Conservation (phyloP, 768 basidiomycete genomes). For the Lepiota venenata region DNA sequence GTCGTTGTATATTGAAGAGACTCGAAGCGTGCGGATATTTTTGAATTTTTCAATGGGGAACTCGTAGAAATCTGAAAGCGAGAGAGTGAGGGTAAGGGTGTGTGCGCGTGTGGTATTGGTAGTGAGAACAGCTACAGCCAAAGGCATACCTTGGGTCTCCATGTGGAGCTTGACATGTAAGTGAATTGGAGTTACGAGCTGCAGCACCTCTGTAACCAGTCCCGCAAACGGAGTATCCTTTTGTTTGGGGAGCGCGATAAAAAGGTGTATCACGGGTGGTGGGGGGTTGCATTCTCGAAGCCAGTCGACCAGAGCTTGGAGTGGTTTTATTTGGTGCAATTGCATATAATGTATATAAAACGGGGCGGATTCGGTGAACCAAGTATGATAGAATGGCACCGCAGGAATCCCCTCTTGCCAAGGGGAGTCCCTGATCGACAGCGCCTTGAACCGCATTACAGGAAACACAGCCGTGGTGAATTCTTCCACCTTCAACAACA, state of each 20-base stretch:
- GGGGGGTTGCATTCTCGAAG: neutral
- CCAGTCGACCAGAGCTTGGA: neutral
- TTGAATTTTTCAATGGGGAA: neutral
- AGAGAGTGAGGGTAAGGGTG: neutral
- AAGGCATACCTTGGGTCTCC: neutral
- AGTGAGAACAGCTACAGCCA: too few species aligned
- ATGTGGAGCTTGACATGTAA: conserved; percentile 1
- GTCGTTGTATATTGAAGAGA: conserved; percentile 7
- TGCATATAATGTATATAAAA: conserved; percentile 6
- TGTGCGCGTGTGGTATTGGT: too few species aligned
- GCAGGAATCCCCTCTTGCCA: neutral
- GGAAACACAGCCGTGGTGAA: neutral
- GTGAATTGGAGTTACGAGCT: conserved; percentile 2
- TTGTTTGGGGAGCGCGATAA: neutral
- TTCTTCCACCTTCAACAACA: neutral
- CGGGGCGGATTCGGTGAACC: neutral
- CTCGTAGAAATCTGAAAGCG: neutral
- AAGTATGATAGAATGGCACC: neutral
- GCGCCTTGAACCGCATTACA: neutral
- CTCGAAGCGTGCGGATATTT: neutral
- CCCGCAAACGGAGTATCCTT: neutral
- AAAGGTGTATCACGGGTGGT: neutral
- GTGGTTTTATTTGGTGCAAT: neutral
- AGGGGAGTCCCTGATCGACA: neutral
- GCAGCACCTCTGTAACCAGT: neutral